Base-by-base conservation (phyloP, 345 rosid species). In the Ceriops decandra region DNA sequence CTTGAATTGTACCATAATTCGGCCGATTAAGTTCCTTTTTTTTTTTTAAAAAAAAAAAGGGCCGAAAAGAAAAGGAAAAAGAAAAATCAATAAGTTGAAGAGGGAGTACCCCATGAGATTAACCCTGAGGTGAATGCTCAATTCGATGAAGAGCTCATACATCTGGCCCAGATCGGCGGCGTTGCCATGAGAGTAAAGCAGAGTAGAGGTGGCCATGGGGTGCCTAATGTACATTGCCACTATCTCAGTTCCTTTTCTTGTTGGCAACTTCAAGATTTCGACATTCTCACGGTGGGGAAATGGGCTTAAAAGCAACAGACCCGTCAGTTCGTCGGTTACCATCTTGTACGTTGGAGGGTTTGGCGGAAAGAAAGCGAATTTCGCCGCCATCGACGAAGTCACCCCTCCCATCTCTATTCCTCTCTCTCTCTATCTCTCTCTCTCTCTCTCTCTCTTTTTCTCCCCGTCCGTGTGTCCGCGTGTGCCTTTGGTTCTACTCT, bases 121-220 rank as follows among this genome's bases (percentile, higher is more conserved):
- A 80, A 93, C 95, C 35, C 95, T 84, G 80, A 93, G 82, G 81
- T 84, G 97, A 72, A 90, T 83, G 85, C 98, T 93, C 52, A 93
- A 81, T 77, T 93, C 98, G 79, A 87, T 60, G 88, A 93, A 93
- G 75, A 93, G 96, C 88, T 93, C 97, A 64, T 93, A 90, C 98
- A 93, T 87, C 95, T 93, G 98, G 4, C 98, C 97, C 56, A 93
- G 83, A 83, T 93, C 98, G 68, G 98, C 86, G 24, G 97, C 98
- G 66, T 93, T 93, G 2, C 98, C 98, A 33, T 93, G 98, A 7
- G 98, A 90, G 72, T 93, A 93, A 65, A 93, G 85, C 66, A 93
- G 81, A 32, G 98, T 93, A 2, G 95, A 81, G 32, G 85, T 83
- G 57, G 98, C 97, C 98, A 89, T 84, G 24, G 97, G 98, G 77